Base-by-base conservation (phyloP, 1,284 basidiomycete species). In the Sporisorium sorghi region DNA sequence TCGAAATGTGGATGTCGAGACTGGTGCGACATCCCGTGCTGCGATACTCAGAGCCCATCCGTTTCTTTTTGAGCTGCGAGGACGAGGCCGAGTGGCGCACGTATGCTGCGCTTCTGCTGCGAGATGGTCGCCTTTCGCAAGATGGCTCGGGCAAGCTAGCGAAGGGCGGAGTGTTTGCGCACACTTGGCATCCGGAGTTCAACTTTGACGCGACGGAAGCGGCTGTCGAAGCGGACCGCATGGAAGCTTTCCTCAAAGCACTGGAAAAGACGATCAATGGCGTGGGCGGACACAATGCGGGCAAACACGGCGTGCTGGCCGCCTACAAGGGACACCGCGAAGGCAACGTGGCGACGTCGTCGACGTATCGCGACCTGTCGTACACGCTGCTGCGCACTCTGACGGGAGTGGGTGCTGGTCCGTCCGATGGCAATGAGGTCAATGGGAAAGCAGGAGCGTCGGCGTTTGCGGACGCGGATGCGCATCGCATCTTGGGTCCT, bases 101-200 rank as follows among this genome's bases (percentile, higher is more conserved):
- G 7, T 40, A 42, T 21, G 64, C 65, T 17, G 60, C 60, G 1
- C 10, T 17, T 0, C 43, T 69, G 4, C 53, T 69, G 28, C 56
- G 62, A 28, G 30, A 64, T 10, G 55, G 56, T 6, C n/a, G 30
- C 12, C 3, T 35, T 6, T 17, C 52, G 47, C 30, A 48, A 15
- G n/a, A 32, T n/a, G n/a, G n/a, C n/a, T n/a, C n/a, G n/a, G n/a
- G n/a, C 30, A 24, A 44, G 40, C 12, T 39, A 33, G 19, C n/a
- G 10, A 58, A 62, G 23, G 56, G 64, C 8, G 64, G 60, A 24
- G 93, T 94, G 81, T 93, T 91, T 78, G 89, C 91, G 0, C 89
- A 89, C 26, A 90, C 93, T 0, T 93, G 89, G 78, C 92, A 94
- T 80, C 93, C 92, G 2, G 90, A 89, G 0, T 94, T 92, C 85